A percentile compares a stretch with the other conserved stretches of the same genome.
These are phyloP conservation scores for Cutaneotrichosporon sp. DNA, from an alignment of 1,284 basidiomycete genomes.

Conservation along the genomic window DNA sequence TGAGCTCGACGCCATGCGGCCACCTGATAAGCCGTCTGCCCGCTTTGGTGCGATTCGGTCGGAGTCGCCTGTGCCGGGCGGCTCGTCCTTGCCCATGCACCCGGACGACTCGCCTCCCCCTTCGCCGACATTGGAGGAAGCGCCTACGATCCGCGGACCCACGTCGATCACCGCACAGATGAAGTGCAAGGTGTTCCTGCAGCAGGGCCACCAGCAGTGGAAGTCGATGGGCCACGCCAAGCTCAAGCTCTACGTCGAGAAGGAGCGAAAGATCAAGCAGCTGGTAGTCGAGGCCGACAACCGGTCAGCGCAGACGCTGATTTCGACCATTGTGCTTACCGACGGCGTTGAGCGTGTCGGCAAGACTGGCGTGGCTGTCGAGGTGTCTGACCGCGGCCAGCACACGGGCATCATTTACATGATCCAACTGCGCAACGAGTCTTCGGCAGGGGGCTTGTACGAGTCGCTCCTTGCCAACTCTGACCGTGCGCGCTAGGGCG, in stretches of 20 bases:
- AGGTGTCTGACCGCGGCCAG: slow-evolving; percentile 80
- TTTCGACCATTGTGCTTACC: slow-evolving; percentile 90
- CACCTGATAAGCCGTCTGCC: slow-evolving; percentile 12
- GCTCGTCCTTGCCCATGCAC: neutral
- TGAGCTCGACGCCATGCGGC: neutral
- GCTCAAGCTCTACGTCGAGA: slow-evolving; percentile 73
- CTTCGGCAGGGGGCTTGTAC: slow-evolving; percentile 75
- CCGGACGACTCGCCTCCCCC: slow-evolving; percentile 9
- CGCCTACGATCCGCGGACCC: slow-evolving; percentile 56
- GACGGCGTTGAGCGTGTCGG: slow-evolving; percentile 97
- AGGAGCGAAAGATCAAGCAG: slow-evolving; percentile 83
- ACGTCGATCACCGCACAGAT: slow-evolving; percentile 80
- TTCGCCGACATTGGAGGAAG: slow-evolving; percentile 51
- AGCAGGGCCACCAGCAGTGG: slow-evolving; percentile 95
- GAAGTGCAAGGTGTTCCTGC: slow-evolving; percentile 97
- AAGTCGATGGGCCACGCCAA: slow-evolving; percentile 85
- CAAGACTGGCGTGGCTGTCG: slow-evolving; percentile 94
- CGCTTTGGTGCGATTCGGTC: slow-evolving; percentile 8
- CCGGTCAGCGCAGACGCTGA: slow-evolving; percentile 66
- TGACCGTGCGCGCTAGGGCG: slow-evolving; percentile 54
- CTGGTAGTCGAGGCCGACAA: slow-evolving; percentile 88
- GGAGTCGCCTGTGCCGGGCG: slow-evolving; percentile 1
- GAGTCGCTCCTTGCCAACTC: slow-evolving; percentile 82
- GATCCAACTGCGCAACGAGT: slow-evolving; percentile 89
- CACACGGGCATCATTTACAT: slow-evolving; percentile 97